phyloP scores from a whole-genome alignment of 495 filamentous ascomycete species.

The Neurospora africana region DNA sequence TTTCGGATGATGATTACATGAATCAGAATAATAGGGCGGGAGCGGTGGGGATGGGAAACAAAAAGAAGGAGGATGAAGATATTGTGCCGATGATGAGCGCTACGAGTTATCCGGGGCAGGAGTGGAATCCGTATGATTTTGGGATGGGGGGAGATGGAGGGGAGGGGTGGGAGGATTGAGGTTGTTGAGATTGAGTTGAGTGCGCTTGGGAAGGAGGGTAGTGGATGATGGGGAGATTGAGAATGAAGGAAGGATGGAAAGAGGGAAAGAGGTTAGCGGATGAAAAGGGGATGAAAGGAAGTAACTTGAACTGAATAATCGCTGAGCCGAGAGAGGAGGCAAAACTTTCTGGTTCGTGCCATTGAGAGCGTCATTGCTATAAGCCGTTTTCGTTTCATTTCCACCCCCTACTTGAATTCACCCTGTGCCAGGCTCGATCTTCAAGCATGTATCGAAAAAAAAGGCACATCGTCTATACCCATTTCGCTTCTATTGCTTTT shows the following conservation, averaged over 20 bases:
- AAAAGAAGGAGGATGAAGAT: conserved; percentile 33
- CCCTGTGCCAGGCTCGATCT: no score
- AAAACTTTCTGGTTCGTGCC: no score
- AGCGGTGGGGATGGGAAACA: conserved; percentile 1
- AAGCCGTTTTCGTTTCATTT: background rate
- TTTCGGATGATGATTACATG: conserved; percentile 10
- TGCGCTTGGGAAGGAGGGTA: no score
- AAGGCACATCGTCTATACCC: no score
- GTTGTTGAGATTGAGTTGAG: no score
- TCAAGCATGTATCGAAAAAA: background rate
- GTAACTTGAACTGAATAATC: no score
- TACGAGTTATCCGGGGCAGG: conserved; percentile 72
- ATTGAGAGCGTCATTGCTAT: no score
- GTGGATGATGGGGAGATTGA: background rate
- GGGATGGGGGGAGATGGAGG: conserved; percentile 2
- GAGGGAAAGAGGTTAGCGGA: background rate
- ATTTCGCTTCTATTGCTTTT: no score
- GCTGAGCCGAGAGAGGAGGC: no score
- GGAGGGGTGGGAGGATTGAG: conserved; percentile 17
- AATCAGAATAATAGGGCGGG: background rate
- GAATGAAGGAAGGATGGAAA: background rate
- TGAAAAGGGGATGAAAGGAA: background rate
- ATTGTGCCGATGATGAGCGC: conserved; percentile 59
- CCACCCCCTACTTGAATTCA: background rate
- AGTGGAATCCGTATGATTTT: conserved; percentile 57